Evolutionary conservation across 371 early-diverging fungal species (phyloP).

Genomic region (Saksenaea vasiformis): DNA sequence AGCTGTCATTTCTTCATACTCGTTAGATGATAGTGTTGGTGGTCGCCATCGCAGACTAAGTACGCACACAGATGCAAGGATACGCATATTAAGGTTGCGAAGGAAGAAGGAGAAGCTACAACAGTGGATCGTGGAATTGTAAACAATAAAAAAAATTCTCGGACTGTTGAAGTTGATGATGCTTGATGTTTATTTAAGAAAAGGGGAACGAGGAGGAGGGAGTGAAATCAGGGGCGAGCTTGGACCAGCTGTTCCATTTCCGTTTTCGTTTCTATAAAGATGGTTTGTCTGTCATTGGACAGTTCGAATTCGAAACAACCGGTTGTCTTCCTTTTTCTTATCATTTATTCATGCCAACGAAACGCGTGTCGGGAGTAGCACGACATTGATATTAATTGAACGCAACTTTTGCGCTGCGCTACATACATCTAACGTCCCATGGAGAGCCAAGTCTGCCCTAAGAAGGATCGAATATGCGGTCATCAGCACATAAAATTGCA

Average conservation of each 20-base stretch:
- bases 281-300: background rate
- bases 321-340: background rate
- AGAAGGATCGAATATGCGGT: too few species aligned
- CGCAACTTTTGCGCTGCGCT: too few species aligned
- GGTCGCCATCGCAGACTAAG: constrained; percentile 39
- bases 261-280: background rate
- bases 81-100: background rate
- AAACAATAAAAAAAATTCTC: constrained; percentile 2
- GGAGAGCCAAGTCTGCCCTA: too few species aligned
- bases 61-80: constrained; percentile 27
- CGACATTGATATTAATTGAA: background rate
- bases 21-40: constrained; percentile 25
- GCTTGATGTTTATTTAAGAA: background rate
- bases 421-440: too few species aligned
- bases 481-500: too few species aligned
- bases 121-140: background rate
- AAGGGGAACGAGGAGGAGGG: constrained; percentile 4
- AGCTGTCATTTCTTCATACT: constrained; percentile 17
- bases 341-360: background rate
- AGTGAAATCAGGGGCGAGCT: constrained; percentile 1
- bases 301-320: background rate
- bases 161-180: background rate
- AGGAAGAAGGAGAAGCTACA: background rate
- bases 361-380: background rate
- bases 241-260: constrained; percentile 4